Evolutionary conservation across 2,329 filamentous ascomycete species (phyloP).

Genomic region (Septoria linicola): DNA sequence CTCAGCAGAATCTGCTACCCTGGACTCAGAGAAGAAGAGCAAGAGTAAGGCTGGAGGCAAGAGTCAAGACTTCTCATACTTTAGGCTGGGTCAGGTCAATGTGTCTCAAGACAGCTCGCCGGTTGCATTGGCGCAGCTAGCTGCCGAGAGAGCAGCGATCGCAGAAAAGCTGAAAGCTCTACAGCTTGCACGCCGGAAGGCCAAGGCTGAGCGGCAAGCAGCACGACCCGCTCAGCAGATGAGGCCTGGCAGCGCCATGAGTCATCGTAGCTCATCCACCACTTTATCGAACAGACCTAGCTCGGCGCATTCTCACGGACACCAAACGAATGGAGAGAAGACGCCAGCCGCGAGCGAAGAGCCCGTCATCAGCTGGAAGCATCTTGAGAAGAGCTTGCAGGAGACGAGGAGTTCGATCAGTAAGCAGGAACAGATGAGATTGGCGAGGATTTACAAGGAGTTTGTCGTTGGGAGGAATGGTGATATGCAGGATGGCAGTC

Average conservation of each 20-base stretch:
- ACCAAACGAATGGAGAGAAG: constrained; percentile 17
- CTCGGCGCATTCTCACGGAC: not conserved
- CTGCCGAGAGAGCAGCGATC: constrained; percentile 71
- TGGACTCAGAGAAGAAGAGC: constrained; percentile 36
- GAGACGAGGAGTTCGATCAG: constrained; percentile 82
- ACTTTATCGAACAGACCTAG: not conserved
- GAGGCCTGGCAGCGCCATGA: constrained; percentile 14
- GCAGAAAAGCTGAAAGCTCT: constrained; percentile 79
- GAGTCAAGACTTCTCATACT: constrained; percentile 24
- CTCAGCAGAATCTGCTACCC: constrained; percentile 30
- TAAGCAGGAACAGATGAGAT: constrained; percentile 67
- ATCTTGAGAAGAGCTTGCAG: constrained; percentile 74
- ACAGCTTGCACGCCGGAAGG: constrained; percentile 66
- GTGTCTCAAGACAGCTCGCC: constrained; percentile 5
- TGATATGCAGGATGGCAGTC: constrained; percentile 83
- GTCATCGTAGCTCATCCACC: constrained; percentile 5
- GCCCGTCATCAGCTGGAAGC: constrained; percentile 79
- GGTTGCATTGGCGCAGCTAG: constrained; percentile 51
- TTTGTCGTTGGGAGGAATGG: constrained; percentile 91
- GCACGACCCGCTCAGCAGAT: constrained; percentile 19
- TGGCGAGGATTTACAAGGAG: constrained; percentile 83
- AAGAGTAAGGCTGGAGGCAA: not conserved
- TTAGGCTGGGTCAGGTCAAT: constrained; percentile 10
- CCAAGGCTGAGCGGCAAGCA: constrained; percentile 52
- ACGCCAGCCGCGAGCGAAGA: constrained; percentile 46